Percentiles rank a stretch among this genome's conserved stretches.
Evolutionary conservation across 495 filamentous ascomycete species (phyloP).

Genomic region (Aspergillus homomorphus): DNA sequence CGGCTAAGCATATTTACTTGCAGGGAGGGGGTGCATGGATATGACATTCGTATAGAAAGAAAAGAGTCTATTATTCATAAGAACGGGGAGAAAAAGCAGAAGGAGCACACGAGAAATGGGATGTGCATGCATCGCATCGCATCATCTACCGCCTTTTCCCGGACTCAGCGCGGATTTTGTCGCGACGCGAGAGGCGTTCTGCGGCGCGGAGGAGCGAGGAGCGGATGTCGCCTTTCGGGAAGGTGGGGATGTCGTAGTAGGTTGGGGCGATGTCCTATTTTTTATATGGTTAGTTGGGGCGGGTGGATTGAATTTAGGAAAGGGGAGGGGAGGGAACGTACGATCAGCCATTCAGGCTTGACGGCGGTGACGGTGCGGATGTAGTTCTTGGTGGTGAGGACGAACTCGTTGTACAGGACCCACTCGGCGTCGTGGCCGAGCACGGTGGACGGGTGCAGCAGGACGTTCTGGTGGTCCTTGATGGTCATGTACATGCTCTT

Average conservation of each 20-base stretch:
- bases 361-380: constrained; percentile 59
- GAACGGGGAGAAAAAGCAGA: constrained; percentile 9
- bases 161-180: constrained; percentile 54
- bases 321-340: constrained; percentile 45
- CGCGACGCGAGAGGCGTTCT: constrained; percentile 71
- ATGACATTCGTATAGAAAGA: too few species aligned
- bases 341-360: constrained; percentile 77
- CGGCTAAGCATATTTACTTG: too few species aligned
- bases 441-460: constrained; percentile 89
- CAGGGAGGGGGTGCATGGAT: too few species aligned
- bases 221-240: constrained; percentile 84
- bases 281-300: constrained; percentile 20
- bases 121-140: too few species aligned
- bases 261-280: constrained; percentile 85
- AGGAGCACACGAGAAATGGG: constrained; percentile 11
- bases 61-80: too few species aligned
- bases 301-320: not conserved
- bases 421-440: constrained; percentile 84
- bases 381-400: constrained; percentile 95
- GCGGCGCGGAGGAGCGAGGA: constrained; percentile 66
- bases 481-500: constrained; percentile 86
- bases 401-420: constrained; percentile 98
- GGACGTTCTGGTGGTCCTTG: constrained; percentile 88
- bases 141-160: constrained; percentile 29
- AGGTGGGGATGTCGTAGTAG: constrained; percentile 86